phyloP scores from a whole-genome alignment of 805 yeast genomes.

The Wickerhamiella cacticola region DNA sequence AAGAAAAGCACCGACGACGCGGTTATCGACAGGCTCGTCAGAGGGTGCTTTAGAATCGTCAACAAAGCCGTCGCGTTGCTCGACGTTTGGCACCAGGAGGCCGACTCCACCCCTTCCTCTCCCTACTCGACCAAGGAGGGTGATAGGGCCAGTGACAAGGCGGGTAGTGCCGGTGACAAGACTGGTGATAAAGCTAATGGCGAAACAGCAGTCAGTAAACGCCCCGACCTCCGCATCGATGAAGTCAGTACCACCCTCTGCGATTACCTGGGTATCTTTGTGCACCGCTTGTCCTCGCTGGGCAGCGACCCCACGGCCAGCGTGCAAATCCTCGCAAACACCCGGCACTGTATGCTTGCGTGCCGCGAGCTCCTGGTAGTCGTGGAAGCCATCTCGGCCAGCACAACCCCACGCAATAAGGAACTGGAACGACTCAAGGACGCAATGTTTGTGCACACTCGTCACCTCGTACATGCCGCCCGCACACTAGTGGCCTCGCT shows the following conservation, averaged over 20 bases:
- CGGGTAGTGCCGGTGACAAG: neutral
- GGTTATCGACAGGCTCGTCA: slow-evolving; percentile 26
- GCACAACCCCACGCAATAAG: slow-evolving; percentile 22
- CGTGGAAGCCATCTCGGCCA: slow-evolving; percentile 26
- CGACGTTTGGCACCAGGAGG: slow-evolving; percentile 22
- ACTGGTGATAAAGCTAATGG: neutral
- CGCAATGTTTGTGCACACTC: slow-evolving; percentile 26
- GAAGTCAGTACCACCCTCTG: slow-evolving; percentile 29
- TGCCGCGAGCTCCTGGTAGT: slow-evolving; percentile 31
- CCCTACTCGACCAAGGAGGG: slow-evolving; percentile 7
- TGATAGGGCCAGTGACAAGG: neutral
- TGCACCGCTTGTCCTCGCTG: slow-evolving; percentile 23
- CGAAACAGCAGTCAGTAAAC: neutral
- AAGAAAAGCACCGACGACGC: slow-evolving; percentile 25
- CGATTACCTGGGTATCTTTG: slow-evolving; percentile 28
- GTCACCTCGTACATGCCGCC: slow-evolving; percentile 29
- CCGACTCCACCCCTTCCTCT: slow-evolving; percentile 18
- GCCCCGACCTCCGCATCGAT: slow-evolving; percentile 27
- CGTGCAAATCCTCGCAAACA: slow-evolving; percentile 27
- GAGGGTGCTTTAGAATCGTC: slow-evolving; percentile 27
- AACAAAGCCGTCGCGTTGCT: slow-evolving; percentile 27
- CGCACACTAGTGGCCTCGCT: slow-evolving; percentile 28
- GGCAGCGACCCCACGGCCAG: slow-evolving; percentile 26
- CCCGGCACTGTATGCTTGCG: slow-evolving; percentile 32
- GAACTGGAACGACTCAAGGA: slow-evolving; percentile 29